phyloP scores from a whole-genome alignment of 169 alveolate genomes.

The Plasmodium blacklocki region DNA sequence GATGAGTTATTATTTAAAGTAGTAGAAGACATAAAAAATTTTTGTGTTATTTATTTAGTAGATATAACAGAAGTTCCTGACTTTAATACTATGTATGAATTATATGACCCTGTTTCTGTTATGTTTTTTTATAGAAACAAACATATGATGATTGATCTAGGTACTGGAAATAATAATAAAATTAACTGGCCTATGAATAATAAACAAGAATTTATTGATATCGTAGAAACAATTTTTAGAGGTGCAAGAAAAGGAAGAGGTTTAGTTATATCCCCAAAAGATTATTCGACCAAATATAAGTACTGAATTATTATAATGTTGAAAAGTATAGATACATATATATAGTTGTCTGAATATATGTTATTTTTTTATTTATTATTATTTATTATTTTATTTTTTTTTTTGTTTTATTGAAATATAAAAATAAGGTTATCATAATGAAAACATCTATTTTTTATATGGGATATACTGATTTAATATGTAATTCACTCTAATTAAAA shows the following conservation, averaged over 20 bases:
- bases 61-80: slow-evolving; percentile 99
- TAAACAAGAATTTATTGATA: slow-evolving; percentile 98
- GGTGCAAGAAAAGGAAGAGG: slow-evolving; percentile 99
- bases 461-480: too few species aligned
- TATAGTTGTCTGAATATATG: slow-evolving; percentile 3
- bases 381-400: not conserved
- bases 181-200: slow-evolving; percentile 98
- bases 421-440: too few species aligned
- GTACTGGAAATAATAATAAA: slow-evolving; percentile 99
- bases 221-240: slow-evolving; percentile 96
- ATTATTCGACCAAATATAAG: slow-evolving; percentile 95
- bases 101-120: slow-evolving; percentile 98
- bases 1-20: slow-evolving; percentile 96
- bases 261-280: slow-evolving; percentile 96
- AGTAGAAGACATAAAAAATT: slow-evolving; percentile 96
- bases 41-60: slow-evolving; percentile 97
- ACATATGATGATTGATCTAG: slow-evolving; percentile 99
- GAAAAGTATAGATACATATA: slow-evolving; percentile 1
- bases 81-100: slow-evolving; percentile 98
- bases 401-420: too few species aligned
- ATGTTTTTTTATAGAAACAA: slow-evolving; percentile 99
- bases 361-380: not conserved
- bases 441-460: too few species aligned
- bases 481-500: too few species aligned
- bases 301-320: slow-evolving; percentile 80